Conservation (phyloP, 352 stramenopile species). For the Phytophthora pluvialis region DNA sequence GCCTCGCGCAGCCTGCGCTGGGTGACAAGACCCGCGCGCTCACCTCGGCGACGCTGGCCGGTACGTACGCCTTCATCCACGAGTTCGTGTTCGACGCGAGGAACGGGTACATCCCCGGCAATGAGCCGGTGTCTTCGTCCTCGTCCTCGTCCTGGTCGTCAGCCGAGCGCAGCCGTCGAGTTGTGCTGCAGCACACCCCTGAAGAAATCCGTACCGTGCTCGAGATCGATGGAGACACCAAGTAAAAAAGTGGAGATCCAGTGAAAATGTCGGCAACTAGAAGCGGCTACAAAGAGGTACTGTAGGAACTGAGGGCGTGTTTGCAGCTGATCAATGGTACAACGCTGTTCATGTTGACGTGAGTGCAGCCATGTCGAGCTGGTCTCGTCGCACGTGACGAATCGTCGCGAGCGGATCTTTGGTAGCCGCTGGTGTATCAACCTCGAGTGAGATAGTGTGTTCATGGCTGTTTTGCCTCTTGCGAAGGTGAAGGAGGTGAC, state of each 20-base stretch:
- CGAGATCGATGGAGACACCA: conserved; percentile 56
- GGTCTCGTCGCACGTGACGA: conserved; percentile 14
- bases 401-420: conserved; percentile 30
- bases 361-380: conserved; percentile 8
- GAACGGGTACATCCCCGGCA: conserved; percentile 46
- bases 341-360: conserved; percentile 7
- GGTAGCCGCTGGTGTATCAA: background rate
- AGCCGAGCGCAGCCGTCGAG: conserved; percentile 22
- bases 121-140: conserved; percentile 21
- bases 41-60: conserved; percentile 46
- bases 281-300: background rate
- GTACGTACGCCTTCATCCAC: conserved; percentile 60
- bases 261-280: background rate
- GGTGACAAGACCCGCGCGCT: conserved; percentile 49
- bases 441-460: background rate
- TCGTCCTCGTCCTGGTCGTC: conserved; percentile 19
- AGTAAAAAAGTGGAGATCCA: conserved; percentile 9
- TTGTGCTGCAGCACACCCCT: conserved; percentile 62
- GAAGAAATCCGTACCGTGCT: conserved; percentile 69
- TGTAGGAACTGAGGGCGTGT: background rate
- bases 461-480: conserved; percentile 26
- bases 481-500: conserved; percentile 45
- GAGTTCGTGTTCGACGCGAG: conserved; percentile 61
- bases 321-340: background rate
- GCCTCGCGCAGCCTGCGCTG: conserved; percentile 53